phyloP scores from a whole-genome alignment of 257 asterid genomes.

The Nyctanthes arbortristis region DNA sequence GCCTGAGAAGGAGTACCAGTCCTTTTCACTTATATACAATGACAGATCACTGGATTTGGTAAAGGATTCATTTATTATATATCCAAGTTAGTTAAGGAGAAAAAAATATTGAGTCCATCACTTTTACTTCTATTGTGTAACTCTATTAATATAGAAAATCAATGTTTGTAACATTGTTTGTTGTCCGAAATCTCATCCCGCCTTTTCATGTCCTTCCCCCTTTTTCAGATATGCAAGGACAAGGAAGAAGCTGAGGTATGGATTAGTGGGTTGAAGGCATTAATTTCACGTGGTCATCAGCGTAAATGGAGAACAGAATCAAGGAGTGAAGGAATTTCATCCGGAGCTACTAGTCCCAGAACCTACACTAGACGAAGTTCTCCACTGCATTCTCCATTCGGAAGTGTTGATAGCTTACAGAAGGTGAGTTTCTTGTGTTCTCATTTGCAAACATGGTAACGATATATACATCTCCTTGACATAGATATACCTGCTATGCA shows the following conservation, averaged over 20 bases:
- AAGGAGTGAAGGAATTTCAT: conserved; percentile 92
- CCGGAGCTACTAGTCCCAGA: conserved; percentile 95
- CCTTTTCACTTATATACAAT: conserved; percentile 86
- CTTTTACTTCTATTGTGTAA: background rate
- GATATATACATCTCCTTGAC: conserved; percentile 13
- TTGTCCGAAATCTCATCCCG: conserved; percentile 2
- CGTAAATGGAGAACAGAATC: conserved; percentile 93
- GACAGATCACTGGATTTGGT: conserved; percentile 97
- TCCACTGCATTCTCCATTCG: conserved; percentile 88
- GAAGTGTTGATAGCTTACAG: conserved; percentile 71
- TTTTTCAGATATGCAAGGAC: conserved; percentile 88
- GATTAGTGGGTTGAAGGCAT: conserved; percentile 98
- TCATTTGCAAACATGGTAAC: conserved; percentile 14
- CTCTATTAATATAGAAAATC: background rate
- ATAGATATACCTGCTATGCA: conserved; percentile 9
- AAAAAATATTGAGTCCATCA: conserved; percentile 5
- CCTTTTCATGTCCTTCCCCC: conserved; percentile 17
- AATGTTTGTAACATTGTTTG: background rate
- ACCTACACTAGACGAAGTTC: conserved; percentile 92
- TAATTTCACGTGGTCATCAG: conserved; percentile 91
- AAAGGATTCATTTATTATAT: conserved; percentile 32
- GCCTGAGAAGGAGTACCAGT: conserved; percentile 97
- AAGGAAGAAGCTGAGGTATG: conserved; percentile 99
- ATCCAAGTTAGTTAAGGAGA: background rate
- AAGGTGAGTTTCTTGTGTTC: conserved; percentile 53